A percentile compares a stretch with the other conserved stretches of the same genome.
phyloP scores from a whole-genome alignment of 148 eudicot species.

The Vaccinium vitisidaea region DNA sequence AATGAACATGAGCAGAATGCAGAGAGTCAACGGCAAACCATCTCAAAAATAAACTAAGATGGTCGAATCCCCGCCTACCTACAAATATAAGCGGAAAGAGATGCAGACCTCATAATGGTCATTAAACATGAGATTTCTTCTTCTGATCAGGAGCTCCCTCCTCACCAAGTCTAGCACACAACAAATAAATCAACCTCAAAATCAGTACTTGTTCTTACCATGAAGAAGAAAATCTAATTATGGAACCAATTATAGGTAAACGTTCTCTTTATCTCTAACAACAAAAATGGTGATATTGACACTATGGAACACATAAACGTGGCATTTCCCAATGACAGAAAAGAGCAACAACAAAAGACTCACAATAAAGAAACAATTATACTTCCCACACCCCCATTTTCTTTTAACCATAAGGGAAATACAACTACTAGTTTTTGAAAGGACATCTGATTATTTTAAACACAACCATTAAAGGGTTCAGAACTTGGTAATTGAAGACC shows the following conservation, averaged over 20 bases:
- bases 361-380: background rate
- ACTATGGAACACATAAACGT: background rate
- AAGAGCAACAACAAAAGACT: background rate
- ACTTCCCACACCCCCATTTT: background rate
- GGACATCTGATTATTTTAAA: background rate
- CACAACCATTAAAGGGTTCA: background rate
- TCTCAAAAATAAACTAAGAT: background rate
- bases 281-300: background rate
- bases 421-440: background rate
- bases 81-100: background rate
- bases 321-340: background rate
- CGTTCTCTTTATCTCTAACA: too few relatives aligned
- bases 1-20: background rate
- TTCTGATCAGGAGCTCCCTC: constrained; percentile 8
- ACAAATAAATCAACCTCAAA: background rate
- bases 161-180: background rate
- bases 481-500: background rate
- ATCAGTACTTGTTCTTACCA: background rate
- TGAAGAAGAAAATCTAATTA: too few relatives aligned
- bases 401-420: background rate
- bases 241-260: too few relatives aligned
- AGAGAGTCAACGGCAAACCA: background rate
- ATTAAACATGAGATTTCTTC: constrained; percentile 2
- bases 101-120: background rate
- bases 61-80: background rate